These are phyloP conservation scores for Lasiosphaeria ovina DNA, from an alignment of 495 filamentous ascomycete species.

Conservation along the genomic window DNA sequence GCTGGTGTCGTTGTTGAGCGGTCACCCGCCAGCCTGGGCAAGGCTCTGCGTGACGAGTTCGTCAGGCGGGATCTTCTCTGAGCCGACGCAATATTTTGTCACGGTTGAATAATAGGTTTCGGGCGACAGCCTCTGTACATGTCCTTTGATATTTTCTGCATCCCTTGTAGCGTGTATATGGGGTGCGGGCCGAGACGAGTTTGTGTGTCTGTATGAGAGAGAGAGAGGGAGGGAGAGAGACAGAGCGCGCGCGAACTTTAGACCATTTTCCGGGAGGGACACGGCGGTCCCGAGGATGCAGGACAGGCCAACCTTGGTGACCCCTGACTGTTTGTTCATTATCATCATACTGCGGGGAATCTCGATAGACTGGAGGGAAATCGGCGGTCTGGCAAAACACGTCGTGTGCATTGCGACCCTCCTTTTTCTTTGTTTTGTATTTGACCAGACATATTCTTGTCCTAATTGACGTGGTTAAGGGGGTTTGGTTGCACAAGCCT, in stretches of 20 bases:
- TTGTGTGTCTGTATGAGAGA: constrained; percentile 3
- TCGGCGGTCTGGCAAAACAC: constrained; percentile 27
- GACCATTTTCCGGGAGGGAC: neutral
- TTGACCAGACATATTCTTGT: constrained; percentile 2
- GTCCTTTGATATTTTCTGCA: constrained; percentile 14
- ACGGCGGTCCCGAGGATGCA: neutral
- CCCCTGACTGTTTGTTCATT: constrained; percentile 14
- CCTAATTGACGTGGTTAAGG: neutral
- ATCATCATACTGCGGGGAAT: constrained; percentile 14
- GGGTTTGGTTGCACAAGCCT: neutral
- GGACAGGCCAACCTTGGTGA: neutral
- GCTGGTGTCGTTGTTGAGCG: constrained; percentile 96
- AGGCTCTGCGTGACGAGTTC: constrained; percentile 91
- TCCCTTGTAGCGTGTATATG: neutral
- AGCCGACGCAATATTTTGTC: constrained; percentile 12
- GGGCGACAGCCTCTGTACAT: constrained; percentile 21
- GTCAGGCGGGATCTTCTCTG: constrained; percentile 94
- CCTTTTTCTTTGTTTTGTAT: constrained; percentile 7
- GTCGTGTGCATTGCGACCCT: constrained; percentile 17
- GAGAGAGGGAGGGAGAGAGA: constrained; percentile 6
- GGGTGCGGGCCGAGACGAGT: neutral
- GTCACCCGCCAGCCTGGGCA: constrained; percentile 86
- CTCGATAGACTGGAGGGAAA: constrained; percentile 32
- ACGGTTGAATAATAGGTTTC: neutral
- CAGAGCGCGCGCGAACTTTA: neutral